phyloP scores from a whole-genome alignment of 2,329 filamentous ascomycete genomes.

The Diaporthe helianthi region DNA sequence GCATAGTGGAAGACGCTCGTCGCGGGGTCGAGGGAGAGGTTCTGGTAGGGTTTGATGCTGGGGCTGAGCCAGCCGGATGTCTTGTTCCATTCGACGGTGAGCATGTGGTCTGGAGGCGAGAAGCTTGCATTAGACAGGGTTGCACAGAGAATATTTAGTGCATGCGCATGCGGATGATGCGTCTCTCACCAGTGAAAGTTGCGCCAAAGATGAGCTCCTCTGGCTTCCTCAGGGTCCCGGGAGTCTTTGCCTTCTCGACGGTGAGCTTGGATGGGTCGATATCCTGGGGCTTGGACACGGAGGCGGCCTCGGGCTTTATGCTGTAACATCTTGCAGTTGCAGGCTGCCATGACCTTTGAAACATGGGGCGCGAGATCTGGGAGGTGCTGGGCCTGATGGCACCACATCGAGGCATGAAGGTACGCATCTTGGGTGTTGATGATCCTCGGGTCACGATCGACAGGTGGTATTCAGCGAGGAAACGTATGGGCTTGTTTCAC shows the following conservation, averaged over 20 bases:
- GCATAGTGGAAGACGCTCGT: slow-evolving; percentile 99
- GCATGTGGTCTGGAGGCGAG: slow-evolving; percentile 82
- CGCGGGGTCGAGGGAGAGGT: slow-evolving; percentile 93
- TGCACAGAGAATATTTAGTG: background rate
- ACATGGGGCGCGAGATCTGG: slow-evolving; percentile 43
- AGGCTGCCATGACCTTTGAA: slow-evolving; percentile 43
- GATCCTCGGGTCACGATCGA: background rate
- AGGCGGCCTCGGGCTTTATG: slow-evolving; percentile 58
- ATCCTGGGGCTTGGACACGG: slow-evolving; percentile 62
- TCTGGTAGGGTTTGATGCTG: slow-evolving; percentile 91
- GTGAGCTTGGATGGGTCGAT: slow-evolving; percentile 81
- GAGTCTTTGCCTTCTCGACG: slow-evolving; percentile 76
- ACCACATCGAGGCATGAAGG: slow-evolving; percentile 51
- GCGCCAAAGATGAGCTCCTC: slow-evolving; percentile 89
- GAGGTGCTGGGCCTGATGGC: slow-evolving; percentile 44
- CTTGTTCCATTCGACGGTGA: slow-evolving; percentile 91
- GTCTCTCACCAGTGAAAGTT: slow-evolving; percentile 79
- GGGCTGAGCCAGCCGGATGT: slow-evolving; percentile 83
- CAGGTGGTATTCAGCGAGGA: background rate
- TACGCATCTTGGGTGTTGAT: slow-evolving; percentile 52
- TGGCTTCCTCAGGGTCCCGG: slow-evolving; percentile 75
- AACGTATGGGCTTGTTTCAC: background rate
- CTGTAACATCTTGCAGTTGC: slow-evolving; percentile 53
- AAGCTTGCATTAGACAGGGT: background rate
- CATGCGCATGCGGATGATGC: background rate